A percentile compares a stretch with the other conserved stretches of the same genome.
Conservation (phyloP, 2,329 filamentous ascomycete species). For the Amauroascus verrucosus region DNA sequence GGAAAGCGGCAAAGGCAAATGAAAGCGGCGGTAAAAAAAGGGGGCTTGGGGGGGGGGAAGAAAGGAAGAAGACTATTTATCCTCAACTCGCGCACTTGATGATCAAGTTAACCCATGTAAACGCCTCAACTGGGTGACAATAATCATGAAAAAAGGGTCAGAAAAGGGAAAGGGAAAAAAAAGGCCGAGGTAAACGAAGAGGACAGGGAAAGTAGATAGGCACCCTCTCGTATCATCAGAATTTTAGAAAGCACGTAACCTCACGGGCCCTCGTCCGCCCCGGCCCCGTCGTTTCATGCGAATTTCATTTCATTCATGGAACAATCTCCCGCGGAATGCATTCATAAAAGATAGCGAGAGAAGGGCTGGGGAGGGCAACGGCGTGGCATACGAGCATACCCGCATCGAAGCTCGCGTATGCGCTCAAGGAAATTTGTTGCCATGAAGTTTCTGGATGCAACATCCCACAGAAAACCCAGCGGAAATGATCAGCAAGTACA, state of each 20-base stretch:
- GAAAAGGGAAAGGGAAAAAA: neutral
- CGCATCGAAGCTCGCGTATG: neutral
- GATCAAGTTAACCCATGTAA: constrained; percentile 6
- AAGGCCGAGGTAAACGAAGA: neutral
- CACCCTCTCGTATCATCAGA: neutral
- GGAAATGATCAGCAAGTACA: neutral
- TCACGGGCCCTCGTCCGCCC: constrained; percentile 1
- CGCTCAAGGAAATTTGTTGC: neutral
- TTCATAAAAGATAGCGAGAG: too few species aligned
- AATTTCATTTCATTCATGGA: constrained; percentile 11
- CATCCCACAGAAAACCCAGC: neutral
- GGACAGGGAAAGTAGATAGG: constrained; percentile 2
- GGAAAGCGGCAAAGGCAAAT: too few species aligned
- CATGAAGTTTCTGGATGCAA: neutral
- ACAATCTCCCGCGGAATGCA: constrained; percentile 1
- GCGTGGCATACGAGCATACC: neutral
- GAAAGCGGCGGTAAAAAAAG: too few species aligned
- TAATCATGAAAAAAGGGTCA: neutral
- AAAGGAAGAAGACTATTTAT: neutral
- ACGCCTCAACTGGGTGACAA: constrained; percentile 4
- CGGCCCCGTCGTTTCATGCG: neutral
- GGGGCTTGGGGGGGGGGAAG: too few species aligned
- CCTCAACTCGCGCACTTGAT: constrained; percentile 1
- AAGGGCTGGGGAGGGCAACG: too few species aligned
- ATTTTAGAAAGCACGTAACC: constrained; percentile 6